These are phyloP conservation scores for Lathyrus oleraceus DNA, from an alignment of 306 rosid genomes.

Conservation along the genomic window DNA sequence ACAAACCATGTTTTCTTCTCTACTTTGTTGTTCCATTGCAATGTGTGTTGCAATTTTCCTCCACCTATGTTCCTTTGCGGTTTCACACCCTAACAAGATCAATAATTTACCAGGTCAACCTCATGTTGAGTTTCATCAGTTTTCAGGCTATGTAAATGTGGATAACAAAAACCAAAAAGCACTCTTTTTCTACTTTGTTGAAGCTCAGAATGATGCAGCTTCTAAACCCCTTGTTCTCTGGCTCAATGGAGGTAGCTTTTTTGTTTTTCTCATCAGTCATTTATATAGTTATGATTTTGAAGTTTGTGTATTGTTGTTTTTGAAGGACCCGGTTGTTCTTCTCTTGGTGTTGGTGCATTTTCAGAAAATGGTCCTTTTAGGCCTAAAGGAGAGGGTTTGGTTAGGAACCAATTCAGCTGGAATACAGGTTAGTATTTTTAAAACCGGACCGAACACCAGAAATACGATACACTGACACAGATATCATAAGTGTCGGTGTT, in stretches of 20 bases:
- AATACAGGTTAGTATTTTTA: conserved; percentile 44
- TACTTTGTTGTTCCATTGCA: conserved; percentile 33
- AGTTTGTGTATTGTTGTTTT: too few relatives aligned
- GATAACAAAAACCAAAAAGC: conserved; percentile 42
- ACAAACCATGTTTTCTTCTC: conserved; percentile 27
- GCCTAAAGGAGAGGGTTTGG: conserved; percentile 64
- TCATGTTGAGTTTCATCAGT: conserved; percentile 55
- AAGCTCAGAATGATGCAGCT: conserved; percentile 56
- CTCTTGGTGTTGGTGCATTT: conserved; percentile 85
- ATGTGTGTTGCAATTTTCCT: conserved; percentile 23
- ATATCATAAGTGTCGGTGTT: too few relatives aligned
- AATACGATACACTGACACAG: too few relatives aligned
- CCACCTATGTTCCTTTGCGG: conserved; percentile 3
- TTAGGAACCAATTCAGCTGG: conserved; percentile 74
- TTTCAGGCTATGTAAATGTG: conserved; percentile 62
- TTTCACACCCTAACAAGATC: conserved; percentile 46
- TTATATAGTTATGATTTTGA: not conserved
- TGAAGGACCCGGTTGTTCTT: conserved; percentile 91
- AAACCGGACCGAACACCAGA: not conserved
- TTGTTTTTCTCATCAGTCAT: not conserved
- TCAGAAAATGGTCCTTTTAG: conserved; percentile 85
- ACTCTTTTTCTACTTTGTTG: conserved; percentile 65
- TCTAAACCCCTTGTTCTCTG: conserved; percentile 84
- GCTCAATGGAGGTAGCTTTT: conserved; percentile 78
- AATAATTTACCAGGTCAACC: conserved; percentile 68